Percentiles rank a stretch among this genome's conserved stretches.
Conservation (phyloP, 495 filamentous ascomycete genomes). For the Penicillium desertorum region DNA sequence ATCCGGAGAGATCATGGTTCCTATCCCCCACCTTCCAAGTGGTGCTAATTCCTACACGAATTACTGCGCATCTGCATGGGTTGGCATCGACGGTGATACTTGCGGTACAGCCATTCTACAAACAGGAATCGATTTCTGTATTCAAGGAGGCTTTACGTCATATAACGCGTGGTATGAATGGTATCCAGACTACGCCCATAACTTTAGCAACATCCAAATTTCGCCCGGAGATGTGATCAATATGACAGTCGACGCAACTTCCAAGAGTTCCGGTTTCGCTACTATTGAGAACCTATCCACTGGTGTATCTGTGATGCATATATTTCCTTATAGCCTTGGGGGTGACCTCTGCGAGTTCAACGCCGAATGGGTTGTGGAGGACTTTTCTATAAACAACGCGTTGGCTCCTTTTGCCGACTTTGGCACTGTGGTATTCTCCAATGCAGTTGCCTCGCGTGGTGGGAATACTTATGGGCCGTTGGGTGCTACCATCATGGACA, state of each 20-base stretch:
- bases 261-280: constrained; percentile 46
- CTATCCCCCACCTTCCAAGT: constrained; percentile 42
- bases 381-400: constrained; percentile 43
- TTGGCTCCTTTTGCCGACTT: constrained; percentile 55
- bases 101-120: constrained; percentile 54
- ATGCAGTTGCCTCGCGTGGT: constrained; percentile 28
- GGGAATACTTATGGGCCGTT: constrained; percentile 30
- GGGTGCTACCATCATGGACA: constrained; percentile 48
- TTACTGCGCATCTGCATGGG: constrained; percentile 59
- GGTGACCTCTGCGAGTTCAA: constrained; percentile 39
- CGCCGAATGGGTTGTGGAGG: constrained; percentile 65
- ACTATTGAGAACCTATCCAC: constrained; percentile 53
- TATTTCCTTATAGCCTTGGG: constrained; percentile 36
- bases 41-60: constrained; percentile 40
- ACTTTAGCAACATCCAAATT: constrained; percentile 51
- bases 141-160: constrained; percentile 29
- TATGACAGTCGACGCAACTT: constrained; percentile 49
- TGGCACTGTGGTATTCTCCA: constrained; percentile 49
- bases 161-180: constrained; percentile 63
- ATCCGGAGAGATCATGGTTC: constrained; percentile 50
- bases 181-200: constrained; percentile 55
- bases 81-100: constrained; percentile 57
- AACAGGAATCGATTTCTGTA: constrained; percentile 56
- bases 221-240: constrained; percentile 53
- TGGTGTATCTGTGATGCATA: constrained; percentile 49